A percentile compares a stretch with the other conserved stretches of the same genome.
These are phyloP conservation scores for Mortierella hygrophila DNA, from an alignment of 192 early-diverging fungal genomes.

Conservation along the genomic window DNA sequence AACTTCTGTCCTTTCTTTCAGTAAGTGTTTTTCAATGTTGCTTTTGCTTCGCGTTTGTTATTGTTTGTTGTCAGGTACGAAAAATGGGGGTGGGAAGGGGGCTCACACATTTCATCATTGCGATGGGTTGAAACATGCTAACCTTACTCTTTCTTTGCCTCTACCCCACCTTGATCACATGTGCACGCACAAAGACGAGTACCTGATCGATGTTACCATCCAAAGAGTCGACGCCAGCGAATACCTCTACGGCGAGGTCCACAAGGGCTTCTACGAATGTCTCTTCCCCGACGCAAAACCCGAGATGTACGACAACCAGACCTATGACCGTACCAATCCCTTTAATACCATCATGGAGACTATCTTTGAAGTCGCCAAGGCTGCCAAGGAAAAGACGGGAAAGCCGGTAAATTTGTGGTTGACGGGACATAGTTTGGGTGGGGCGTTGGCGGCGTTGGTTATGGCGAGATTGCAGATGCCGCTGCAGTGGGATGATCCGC, in stretches of 20 bases:
- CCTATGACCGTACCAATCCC: constrained; percentile 48
- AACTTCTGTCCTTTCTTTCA: constrained; percentile 57
- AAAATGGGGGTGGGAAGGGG: background rate
- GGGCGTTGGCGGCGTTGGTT: constrained; percentile 57
- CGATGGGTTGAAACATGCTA: background rate
- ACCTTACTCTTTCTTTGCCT: background rate
- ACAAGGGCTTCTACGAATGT: constrained; percentile 69
- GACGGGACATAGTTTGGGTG: constrained; percentile 69
- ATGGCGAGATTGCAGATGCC: constrained; percentile 60
- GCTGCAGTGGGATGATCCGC: constrained; percentile 33
- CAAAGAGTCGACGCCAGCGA: constrained; percentile 61
- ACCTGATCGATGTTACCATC: constrained; percentile 60
- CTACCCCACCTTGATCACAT: background rate
- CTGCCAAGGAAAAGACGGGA: constrained; percentile 16
- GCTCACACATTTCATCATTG: background rate
- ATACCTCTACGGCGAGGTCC: constrained; percentile 65
- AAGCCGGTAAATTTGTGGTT: constrained; percentile 64
- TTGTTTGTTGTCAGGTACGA: background rate
- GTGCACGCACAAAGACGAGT: constrained; percentile 43
- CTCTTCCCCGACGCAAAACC: constrained; percentile 58
- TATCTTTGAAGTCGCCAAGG: constrained; percentile 40
- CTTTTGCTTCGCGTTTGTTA: background rate
- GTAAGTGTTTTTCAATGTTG: constrained; percentile 17
- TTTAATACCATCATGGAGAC: constrained; percentile 58
- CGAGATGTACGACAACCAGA: background rate